Base-by-base conservation (phyloP, 1,284 basidiomycete genomes). In the Polyporus tsugae region DNA sequence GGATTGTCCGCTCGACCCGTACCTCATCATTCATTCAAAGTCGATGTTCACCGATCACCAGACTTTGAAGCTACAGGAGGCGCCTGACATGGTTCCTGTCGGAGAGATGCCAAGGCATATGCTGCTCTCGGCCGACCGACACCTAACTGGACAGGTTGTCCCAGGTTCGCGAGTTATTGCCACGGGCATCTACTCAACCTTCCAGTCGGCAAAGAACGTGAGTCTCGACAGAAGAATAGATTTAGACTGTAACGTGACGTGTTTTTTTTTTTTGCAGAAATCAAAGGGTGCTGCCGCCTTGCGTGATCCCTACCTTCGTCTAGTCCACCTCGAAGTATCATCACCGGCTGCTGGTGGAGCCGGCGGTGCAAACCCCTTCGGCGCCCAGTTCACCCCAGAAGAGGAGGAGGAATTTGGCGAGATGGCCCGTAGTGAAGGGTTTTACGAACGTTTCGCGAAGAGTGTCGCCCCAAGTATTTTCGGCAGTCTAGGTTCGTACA, bases 81-180 rank as follows among this genome's bases (percentile, higher is more conserved):
- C 97, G 7, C 98, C 98, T 0, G 98, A 99, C 80, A 98, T 99
- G 96, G 98, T 99, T 0, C 98, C 98, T 2, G 96, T 99, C 29
- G 98, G 98, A 85, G 98, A 99, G 78, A 85, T 99, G 59, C 98
- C 98, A 5, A 85, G 97, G 53, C 98, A 99, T 80, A 96, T 99
- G 87, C 88, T 98, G 65, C 85, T 99, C 35, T 97, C 95, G 44
- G 91, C 91, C 13, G 98, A 99, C 80, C 85, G 96, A 78, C 92
- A 95, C 77, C 83, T 98, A 62, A 95, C 96, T 0, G 95, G 94
- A 1, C 91, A 91, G 75, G 96, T 98, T 15, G 95, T 99, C 1
- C 98, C 98, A 1, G 98, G 98, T 7, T 96, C 96, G 29, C 86
- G 97, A 66, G 91, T 99, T 60, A 91, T 99, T 70, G 96, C 95